phyloP scores from a whole-genome alignment of 1,284 basidiomycete genomes.

The Sutorius eximius region DNA sequence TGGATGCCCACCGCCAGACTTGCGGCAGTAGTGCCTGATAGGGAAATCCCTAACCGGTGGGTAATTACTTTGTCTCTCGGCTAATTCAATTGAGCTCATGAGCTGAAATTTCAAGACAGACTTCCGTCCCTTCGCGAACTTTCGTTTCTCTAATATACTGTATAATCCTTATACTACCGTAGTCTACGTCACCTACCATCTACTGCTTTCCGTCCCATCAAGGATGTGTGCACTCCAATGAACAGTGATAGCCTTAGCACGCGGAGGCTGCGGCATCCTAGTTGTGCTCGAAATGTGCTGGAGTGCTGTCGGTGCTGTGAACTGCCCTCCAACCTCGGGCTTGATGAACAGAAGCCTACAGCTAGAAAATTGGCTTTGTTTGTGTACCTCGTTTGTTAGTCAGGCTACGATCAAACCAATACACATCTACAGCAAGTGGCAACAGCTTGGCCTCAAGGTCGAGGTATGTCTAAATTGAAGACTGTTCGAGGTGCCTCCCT shows the following conservation, averaged over 20 bases:
- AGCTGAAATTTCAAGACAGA: slow-evolving; percentile 5
- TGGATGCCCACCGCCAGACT: slow-evolving; percentile 14
- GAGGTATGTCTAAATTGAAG: neutral
- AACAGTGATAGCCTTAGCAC: neutral
- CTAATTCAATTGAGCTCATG: neutral
- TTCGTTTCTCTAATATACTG: neutral
- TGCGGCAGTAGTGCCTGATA: slow-evolving; percentile 8
- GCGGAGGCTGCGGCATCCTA: neutral
- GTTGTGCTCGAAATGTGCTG: neutral
- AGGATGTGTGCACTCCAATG: neutral
- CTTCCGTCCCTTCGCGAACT: neutral
- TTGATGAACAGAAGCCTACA: neutral
- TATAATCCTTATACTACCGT: slow-evolving; percentile 1
- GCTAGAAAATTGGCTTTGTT: slow-evolving; percentile 1
- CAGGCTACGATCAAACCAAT: neutral
- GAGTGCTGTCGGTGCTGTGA: neutral
- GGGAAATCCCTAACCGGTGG: slow-evolving; percentile 1
- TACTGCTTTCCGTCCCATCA: neutral
- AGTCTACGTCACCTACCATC: neutral
- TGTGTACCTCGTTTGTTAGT: neutral
- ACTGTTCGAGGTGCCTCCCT: neutral
- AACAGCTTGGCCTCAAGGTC: neutral
- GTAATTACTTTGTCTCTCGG: neutral
- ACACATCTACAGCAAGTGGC: slow-evolving; percentile 12
- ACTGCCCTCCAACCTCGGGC: slow-evolving; percentile 2